phyloP scores from a whole-genome alignment of 1,284 basidiomycete genomes.

The Microbotryum saponariae region DNA sequence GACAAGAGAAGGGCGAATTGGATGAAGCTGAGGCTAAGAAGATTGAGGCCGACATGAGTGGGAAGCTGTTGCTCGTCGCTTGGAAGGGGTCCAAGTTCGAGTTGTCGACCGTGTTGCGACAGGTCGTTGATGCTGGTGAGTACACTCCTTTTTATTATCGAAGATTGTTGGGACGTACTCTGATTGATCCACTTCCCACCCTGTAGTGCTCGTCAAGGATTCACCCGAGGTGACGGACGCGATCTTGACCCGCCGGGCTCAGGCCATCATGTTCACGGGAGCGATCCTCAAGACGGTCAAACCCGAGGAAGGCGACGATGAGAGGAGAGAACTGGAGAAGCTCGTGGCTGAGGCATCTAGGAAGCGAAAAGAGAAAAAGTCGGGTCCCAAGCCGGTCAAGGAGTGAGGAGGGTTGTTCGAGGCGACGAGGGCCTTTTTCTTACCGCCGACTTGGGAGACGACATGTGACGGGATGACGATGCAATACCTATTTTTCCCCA shows the following conservation, averaged over 20 bases:
- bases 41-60: constrained; percentile 88
- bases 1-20: constrained; percentile 70
- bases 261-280: constrained; percentile 74
- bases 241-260: constrained; percentile 64
- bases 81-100: constrained; percentile 92
- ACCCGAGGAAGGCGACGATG: constrained; percentile 82
- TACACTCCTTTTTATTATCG: not conserved
- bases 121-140: constrained; percentile 56
- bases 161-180: constrained; percentile 10
- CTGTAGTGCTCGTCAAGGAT: constrained; percentile 64
- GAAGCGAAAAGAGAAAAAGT: constrained; percentile 28
- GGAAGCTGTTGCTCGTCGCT: constrained; percentile 82
- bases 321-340: constrained; percentile 75
- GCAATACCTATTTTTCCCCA: no score
- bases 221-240: constrained; percentile 68
- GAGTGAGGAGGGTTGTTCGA: constrained; percentile 10
- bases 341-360: constrained; percentile 30
- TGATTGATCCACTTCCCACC: not conserved
- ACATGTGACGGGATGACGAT: no score
- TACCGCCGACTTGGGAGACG: no score
- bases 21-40: constrained; percentile 61
- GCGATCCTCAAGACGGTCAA: constrained; percentile 73
- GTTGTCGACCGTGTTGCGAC: constrained; percentile 46
- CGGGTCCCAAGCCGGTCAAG: constrained; percentile 11
- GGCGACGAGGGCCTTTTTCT: no score